Evolutionary conservation across 345 rosid species (phyloP).

Genomic region (Boechera stricta): DNA sequence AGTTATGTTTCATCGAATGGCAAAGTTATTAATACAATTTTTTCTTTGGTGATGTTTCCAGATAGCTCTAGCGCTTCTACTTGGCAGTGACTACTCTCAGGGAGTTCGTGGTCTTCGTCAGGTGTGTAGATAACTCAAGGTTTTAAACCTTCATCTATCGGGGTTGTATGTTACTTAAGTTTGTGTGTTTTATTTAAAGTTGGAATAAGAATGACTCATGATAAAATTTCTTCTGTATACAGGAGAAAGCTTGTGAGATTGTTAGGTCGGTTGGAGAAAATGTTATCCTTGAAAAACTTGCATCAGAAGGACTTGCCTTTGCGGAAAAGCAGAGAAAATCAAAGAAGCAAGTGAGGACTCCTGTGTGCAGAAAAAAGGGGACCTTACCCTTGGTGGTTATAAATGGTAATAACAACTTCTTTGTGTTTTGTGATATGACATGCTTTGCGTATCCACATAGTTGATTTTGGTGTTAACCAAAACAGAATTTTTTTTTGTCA

Average conservation of each 20-base stretch:
- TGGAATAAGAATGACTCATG: conserved; percentile 12
- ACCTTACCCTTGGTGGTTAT: conserved; percentile 45
- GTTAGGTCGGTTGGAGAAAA: conserved; percentile 74
- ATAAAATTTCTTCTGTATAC: conserved; percentile 31
- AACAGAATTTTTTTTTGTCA: neutral
- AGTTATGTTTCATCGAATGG: conserved; percentile 4
- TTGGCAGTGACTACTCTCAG: conserved; percentile 87
- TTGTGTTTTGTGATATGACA: conserved; percentile 19
- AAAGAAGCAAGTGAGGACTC: conserved; percentile 52
- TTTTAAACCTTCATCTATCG: conserved; percentile 8
- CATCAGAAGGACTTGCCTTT: conserved; percentile 64
- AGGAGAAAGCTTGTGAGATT: conserved; percentile 86
- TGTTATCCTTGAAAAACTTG: conserved; percentile 60
- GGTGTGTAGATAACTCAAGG: conserved; percentile 54
- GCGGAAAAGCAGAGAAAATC: conserved; percentile 54
- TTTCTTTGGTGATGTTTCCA: conserved; percentile 39
- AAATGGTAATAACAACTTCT: conserved; percentile 50
- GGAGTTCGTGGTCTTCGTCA: conserved; percentile 87
- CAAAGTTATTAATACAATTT: neutral
- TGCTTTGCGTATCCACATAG: conserved; percentile 31
- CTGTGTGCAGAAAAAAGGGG: conserved; percentile 43
- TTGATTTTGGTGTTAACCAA: conserved; percentile 14
- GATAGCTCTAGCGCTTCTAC: conserved; percentile 86
- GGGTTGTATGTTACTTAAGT: neutral
- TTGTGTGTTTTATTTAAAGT: conserved; percentile 3